Evolutionary conservation across 2,329 filamentous ascomycete species (phyloP).

Genomic region (Phaeosphaeria sp.): DNA sequence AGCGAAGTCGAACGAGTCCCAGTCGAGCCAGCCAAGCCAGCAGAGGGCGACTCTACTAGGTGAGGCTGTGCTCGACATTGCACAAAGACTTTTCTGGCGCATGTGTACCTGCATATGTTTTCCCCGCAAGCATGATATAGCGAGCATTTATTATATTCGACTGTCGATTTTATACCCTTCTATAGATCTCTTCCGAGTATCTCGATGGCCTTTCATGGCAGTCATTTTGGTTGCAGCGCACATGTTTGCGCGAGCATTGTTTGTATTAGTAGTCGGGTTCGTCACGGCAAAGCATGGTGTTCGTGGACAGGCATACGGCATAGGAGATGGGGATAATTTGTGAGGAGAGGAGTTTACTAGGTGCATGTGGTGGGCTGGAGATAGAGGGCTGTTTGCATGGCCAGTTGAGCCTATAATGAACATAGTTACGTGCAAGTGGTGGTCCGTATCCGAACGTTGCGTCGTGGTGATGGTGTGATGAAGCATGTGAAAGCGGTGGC

Average conservation of each 20-base stretch:
- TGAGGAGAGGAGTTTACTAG: constrained; percentile 3
- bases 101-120: constrained; percentile 2
- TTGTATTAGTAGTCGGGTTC: constrained; percentile 19
- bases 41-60: constrained; percentile 30
- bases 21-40: constrained; percentile 46
- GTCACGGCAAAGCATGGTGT: constrained; percentile 18
- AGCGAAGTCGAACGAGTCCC: constrained; percentile 46
- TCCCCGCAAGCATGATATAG: constrained; percentile 9
- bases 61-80: neutral
- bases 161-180: constrained; percentile 11
- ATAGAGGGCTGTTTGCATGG: neutral
- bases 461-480: neutral
- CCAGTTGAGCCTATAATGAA: neutral
- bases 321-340: constrained; percentile 8
- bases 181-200: constrained; percentile 11
- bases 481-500: constrained; percentile 9
- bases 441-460: neutral
- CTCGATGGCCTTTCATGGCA: neutral
- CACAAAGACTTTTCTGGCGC: neutral
- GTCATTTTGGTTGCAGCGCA: constrained; percentile 4
- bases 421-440: neutral
- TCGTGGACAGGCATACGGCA: constrained; percentile 4
- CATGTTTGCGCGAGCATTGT: neutral
- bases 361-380: neutral
- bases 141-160: constrained; percentile 9